A percentile compares a stretch with the other conserved stretches of the same genome.
These are phyloP conservation scores for Trypanosoma lewisi DNA, from an alignment of 208 protist species.

Conservation along the genomic window DNA sequence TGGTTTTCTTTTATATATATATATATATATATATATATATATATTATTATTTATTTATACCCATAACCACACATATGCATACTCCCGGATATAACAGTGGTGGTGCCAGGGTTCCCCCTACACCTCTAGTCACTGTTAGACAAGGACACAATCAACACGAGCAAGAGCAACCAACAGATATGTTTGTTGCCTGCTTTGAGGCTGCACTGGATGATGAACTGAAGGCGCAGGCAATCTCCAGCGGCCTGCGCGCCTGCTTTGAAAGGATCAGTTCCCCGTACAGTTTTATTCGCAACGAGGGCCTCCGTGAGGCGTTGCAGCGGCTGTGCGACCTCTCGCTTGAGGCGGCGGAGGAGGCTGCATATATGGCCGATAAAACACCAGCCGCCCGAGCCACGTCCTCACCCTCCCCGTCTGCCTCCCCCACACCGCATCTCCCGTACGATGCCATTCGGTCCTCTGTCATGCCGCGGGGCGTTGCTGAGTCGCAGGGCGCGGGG, in stretches of 20 bases:
- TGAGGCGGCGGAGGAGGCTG: constrained; percentile 54
- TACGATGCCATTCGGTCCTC: constrained; percentile 64
- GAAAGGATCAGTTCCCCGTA: constrained; percentile 65
- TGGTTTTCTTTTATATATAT: not conserved
- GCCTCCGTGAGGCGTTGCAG: constrained; percentile 52
- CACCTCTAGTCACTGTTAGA: not conserved
- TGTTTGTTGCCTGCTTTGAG: constrained; percentile 57
- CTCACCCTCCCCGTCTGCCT: not conserved
- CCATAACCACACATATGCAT: not conserved
- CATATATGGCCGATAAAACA: constrained; percentile 12
- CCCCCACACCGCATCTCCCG: constrained; percentile 25
- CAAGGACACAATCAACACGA: constrained; percentile 10
- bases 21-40: not conserved
- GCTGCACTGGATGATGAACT: constrained; percentile 47
- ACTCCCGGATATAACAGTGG: not conserved
- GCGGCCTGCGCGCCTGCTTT: constrained; percentile 43
- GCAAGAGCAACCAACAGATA: constrained; percentile 25
- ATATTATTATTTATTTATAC: not conserved
- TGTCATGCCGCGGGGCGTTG: constrained; percentile 27
- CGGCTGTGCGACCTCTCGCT: constrained; percentile 45
- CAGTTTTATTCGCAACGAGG: constrained; percentile 51
- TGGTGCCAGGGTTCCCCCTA: too few species aligned
- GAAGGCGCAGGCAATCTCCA: constrained; percentile 48
- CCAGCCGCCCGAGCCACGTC: not conserved
- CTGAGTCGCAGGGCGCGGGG: constrained; percentile 1